phyloP scores from a whole-genome alignment of 495 filamentous ascomycete genomes.

The Durotheca rogersii region DNA sequence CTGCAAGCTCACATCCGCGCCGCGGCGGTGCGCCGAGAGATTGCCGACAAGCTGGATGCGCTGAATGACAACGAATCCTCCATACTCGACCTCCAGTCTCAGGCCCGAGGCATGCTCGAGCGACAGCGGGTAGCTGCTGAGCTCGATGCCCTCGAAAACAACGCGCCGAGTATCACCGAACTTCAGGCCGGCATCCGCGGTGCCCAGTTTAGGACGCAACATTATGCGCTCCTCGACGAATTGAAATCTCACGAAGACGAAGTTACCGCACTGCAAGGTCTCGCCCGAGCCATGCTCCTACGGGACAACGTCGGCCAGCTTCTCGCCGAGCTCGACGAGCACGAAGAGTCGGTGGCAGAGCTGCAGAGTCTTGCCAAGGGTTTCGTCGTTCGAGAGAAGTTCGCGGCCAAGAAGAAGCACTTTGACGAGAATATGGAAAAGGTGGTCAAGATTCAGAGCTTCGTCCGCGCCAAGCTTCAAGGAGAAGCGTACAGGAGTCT shows the following conservation, averaged over 20 bases:
- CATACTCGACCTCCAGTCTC: slow-evolving; percentile 48
- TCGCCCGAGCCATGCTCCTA: slow-evolving; percentile 75
- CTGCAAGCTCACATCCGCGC: slow-evolving; percentile 50
- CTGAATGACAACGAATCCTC: slow-evolving; percentile 43
- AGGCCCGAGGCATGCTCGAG: slow-evolving; percentile 55
- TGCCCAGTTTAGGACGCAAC: slow-evolving; percentile 54
- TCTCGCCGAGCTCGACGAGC: slow-evolving; percentile 72
- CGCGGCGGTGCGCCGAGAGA: slow-evolving; percentile 49
- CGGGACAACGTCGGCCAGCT: slow-evolving; percentile 68
- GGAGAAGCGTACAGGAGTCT: slow-evolving; percentile 96
- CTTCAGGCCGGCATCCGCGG: slow-evolving; percentile 76
- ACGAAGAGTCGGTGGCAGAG: slow-evolving; percentile 71
- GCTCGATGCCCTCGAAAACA: slow-evolving; percentile 57
- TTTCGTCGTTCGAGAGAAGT: slow-evolving; percentile 68
- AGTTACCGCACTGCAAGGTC: slow-evolving; percentile 67
- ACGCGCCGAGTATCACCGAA: slow-evolving; percentile 57
- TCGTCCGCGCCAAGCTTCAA: slow-evolving; percentile 88
- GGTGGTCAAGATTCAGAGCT: slow-evolving; percentile 97
- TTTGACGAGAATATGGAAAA: slow-evolving; percentile 98
- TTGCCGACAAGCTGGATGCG: slow-evolving; percentile 44
- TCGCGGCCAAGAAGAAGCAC: slow-evolving; percentile 80
- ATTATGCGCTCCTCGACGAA: slow-evolving; percentile 54
- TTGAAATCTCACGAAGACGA: slow-evolving; percentile 58
- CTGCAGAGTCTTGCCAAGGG: slow-evolving; percentile 77
- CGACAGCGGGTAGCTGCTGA: slow-evolving; percentile 49